Evolutionary conservation across 371 early-diverging fungal genomes (phyloP), one percentile per base, ranked within the genome.

Genomic region (Lichtheimia ornata): DNA sequence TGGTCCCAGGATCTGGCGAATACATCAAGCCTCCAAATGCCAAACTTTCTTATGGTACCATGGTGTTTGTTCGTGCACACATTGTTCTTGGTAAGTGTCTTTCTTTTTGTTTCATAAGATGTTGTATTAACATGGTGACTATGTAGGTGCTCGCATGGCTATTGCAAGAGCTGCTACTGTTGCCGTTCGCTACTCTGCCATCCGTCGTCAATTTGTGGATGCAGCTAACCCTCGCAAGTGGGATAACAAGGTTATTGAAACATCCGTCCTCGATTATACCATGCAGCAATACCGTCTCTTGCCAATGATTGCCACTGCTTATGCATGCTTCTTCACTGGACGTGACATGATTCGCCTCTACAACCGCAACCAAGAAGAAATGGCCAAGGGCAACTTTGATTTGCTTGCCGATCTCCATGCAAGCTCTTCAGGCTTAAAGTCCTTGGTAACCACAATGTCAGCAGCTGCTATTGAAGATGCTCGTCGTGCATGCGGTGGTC

Each of bases 351-450:
- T 81, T 50, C 70, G 65, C 22, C 76, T 85, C 67, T 92, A 91
- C 71, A 56, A 83, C 25, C 65, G 81, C 28, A 77, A 84, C 56
- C 81, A 88, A 65, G 67, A 63, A 7, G 82, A 77, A n/a, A 84
- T 92, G 59, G 60, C 76, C 41, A 56, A 79, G 18, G 81, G 84
- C 5, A 80, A 87, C 59, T 80, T 74, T 35, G 62, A 66, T 27
- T 57, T 82, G 54, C 75, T 94, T 51, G 89, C 91, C 60, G 94
- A 93, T 70, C 83, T 94, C 0, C 96, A 95, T 69, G 94, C 92
- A 28, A 87, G 88, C 57, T 88, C 89, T 0, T 91, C 93, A 1
- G 93, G 92, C 12, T 83, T 96, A 55, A 96, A 96, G 80, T 82
- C 88, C 40, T 84, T 90, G 75, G 84, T 85, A 20, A 92, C 93